Conservation (phyloP, 139 green algal species). For the Protoeuglena noctilucae region DNA sequence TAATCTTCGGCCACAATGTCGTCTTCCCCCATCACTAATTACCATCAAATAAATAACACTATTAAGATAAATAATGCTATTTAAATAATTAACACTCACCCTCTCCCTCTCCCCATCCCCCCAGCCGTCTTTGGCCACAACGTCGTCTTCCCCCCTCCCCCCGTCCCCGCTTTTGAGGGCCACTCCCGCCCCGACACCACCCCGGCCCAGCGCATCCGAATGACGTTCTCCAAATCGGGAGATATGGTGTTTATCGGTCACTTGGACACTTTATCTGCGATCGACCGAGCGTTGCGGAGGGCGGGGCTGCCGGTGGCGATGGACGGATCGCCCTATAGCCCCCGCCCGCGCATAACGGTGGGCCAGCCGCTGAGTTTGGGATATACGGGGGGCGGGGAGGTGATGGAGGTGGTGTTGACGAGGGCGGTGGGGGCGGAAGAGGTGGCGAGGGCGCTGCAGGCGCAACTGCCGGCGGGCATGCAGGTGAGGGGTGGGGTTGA, state of each 20-base stretch:
- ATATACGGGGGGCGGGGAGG: constrained; percentile 27
- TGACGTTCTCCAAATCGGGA: constrained; percentile 29
- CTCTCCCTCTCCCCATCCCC: neutral
- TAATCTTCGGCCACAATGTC: constrained; percentile 34
- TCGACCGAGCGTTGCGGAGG: constrained; percentile 41
- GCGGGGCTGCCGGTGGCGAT: constrained; percentile 30
- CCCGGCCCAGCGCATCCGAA: constrained; percentile 25
- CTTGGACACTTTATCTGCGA: constrained; percentile 35
- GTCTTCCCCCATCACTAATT: constrained; percentile 35
- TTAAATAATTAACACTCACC: neutral
- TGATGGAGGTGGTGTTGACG: constrained; percentile 30
- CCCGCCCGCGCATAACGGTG: constrained; percentile 26
- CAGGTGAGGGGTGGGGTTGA: too few relatives aligned
- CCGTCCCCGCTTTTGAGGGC: constrained; percentile 37
- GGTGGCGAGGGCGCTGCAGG: constrained; percentile 17
- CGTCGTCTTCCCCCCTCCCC: constrained; percentile 35
- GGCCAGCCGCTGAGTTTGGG: constrained; percentile 36
- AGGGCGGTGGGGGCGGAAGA: constrained; percentile 10
- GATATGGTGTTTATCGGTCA: constrained; percentile 51
- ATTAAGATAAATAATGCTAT: neutral
- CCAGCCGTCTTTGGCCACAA: constrained; percentile 31
- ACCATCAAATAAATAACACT: constrained; percentile 34
- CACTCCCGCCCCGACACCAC: constrained; percentile 23
- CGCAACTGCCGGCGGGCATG: constrained; percentile 22
- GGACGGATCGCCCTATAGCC: constrained; percentile 26